Base-by-base conservation (phyloP, 106 monocot species). In the Allium fistulosum region DNA sequence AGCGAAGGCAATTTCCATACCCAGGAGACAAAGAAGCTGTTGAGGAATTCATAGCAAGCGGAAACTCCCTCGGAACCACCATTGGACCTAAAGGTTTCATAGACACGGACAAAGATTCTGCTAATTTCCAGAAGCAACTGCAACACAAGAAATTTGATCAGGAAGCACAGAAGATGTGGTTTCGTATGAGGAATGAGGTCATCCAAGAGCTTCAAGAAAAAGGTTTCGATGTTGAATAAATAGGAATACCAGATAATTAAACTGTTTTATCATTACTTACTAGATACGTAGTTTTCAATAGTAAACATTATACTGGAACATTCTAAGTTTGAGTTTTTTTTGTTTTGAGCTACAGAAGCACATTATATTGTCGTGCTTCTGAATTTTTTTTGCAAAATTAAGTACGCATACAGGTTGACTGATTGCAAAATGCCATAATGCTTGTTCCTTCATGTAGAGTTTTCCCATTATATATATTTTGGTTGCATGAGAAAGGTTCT, bases 131-230 rank as follows among this genome's bases (percentile, higher is more conserved):
- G 76, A 93, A 93, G 73, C 85, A 90, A 61, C 56, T 99, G 76
- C 92, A 90, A 74, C 78, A 72, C 0, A 77, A 90, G 78, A 99
- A 93, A 71, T 83, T 93, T 56, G 99, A 99, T 16, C 99, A 99
- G 71, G 99, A 99, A 70, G 84, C 99, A 46, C 82, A 87, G 69
- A 99, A 99, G 71, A 81, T 99, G 1, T 99, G 93, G 99, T 65
- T 87, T 65, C 84, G 99, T 51, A 99, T 99, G 99, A 83, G 87
- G 73, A 99, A 90, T 55, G 99, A 99, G 72, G 93, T 99, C 75
- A 76, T 99, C 68, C 73, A 77, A 58, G 99, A 99, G 61, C 87
- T 99, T 18, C 93, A 85, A 62, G 99, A 93, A 71, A 99, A 93
- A 64, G 90, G 99, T 9, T 99, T 90, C 52, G 93, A 90, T 68